Evolutionary conservation across 2,329 filamentous ascomycete species (phyloP).

Genomic region (Trichoderma endophyticum): DNA sequence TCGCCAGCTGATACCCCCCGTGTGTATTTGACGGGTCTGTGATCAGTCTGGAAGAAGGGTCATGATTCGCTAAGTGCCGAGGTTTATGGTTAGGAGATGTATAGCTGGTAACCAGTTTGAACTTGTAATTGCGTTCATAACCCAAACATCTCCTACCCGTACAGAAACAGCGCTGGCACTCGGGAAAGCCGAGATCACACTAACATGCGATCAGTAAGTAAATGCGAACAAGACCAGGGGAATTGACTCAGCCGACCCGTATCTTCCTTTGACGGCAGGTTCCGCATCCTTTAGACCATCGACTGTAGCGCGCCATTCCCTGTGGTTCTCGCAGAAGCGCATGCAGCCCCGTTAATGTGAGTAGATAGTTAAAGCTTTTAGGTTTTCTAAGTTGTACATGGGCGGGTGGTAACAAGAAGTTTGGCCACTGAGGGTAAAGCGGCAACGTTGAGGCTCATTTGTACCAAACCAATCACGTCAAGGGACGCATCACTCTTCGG

Average conservation of each 20-base stretch:
- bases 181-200: background rate
- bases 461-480: background rate
- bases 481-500: background rate
- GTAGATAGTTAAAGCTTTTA: background rate
- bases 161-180: background rate
- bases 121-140: background rate
- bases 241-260: background rate
- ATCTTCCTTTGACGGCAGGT: background rate
- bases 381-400: background rate
- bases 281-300: background rate
- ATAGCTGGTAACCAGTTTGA: background rate
- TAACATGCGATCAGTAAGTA: background rate
- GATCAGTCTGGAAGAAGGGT: background rate
- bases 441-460: background rate
- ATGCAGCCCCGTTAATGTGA: background rate
- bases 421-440: background rate
- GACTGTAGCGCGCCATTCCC: background rate
- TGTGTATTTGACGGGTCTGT: background rate
- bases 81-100: background rate
- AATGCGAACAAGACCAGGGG: background rate
- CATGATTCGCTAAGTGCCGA: background rate
- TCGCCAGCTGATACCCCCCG: background rate
- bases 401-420: background rate
- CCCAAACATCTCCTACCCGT: background rate
- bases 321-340: background rate